Evolutionary conservation across 2,329 filamentous ascomycete genomes (phyloP).

Genomic region (Fusarium pseudograminearum): DNA sequence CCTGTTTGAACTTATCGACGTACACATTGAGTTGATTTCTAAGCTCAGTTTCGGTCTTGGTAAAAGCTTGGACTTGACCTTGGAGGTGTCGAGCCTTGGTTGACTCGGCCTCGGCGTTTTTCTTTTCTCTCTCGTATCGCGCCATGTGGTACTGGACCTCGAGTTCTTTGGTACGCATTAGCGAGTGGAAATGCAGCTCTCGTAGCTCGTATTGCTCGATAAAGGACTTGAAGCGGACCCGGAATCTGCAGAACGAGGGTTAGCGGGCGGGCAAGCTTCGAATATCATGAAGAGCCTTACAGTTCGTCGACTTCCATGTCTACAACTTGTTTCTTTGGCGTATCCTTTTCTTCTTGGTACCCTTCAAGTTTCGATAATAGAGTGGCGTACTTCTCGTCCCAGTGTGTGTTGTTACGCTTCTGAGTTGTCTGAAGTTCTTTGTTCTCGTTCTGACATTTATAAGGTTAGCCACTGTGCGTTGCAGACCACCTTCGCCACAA

Average conservation of each 20-base stretch:
- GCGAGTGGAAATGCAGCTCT: constrained; percentile 91
- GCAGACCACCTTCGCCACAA: constrained; percentile 45
- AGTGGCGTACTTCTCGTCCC: constrained; percentile 86
- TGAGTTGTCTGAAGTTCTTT: constrained; percentile 90
- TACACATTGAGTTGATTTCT: constrained; percentile 97
- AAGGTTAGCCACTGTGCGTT: constrained; percentile 41
- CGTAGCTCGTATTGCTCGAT: constrained; percentile 97
- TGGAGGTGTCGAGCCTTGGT: constrained; percentile 87
- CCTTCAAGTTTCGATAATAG: constrained; percentile 88
- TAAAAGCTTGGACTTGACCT: constrained; percentile 92
- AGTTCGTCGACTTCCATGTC: constrained; percentile 91
- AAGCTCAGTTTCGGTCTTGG: constrained; percentile 93
- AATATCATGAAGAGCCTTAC: constrained; percentile 63
- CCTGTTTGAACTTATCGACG: constrained; percentile 99
- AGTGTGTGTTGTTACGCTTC: constrained; percentile 82
- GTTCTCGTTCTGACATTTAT: constrained; percentile 79
- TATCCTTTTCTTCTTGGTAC: constrained; percentile 87
- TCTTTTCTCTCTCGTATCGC: constrained; percentile 89
- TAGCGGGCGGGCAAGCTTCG: background rate
- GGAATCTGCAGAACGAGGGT: constrained; percentile 69
- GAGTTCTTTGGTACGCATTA: constrained; percentile 93
- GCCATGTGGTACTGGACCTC: constrained; percentile 94
- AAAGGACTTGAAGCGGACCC: constrained; percentile 90
- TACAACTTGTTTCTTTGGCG: constrained; percentile 81
- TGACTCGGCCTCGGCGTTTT: constrained; percentile 84